Conservation (phyloP, 768 basidiomycete genomes). For the Amanita pallidorosea region DNA sequence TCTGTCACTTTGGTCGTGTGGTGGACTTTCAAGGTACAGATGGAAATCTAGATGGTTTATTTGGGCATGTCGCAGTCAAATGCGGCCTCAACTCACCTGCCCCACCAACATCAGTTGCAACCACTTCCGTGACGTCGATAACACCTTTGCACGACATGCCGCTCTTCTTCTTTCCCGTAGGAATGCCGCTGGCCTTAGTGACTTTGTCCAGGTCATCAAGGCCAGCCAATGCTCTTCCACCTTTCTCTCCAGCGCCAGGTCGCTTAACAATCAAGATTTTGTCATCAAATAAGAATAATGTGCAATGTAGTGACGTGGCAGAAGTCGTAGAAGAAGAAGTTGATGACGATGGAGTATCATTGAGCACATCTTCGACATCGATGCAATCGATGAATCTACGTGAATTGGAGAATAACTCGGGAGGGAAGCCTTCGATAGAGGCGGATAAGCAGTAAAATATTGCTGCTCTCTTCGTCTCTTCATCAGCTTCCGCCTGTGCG, state of each 20-base stretch:
- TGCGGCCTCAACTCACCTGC: conserved; percentile 38
- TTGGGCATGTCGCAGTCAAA: conserved; percentile 13
- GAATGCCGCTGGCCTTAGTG: conserved; percentile 50
- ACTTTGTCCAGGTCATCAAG: conserved; percentile 72
- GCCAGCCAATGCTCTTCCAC: conserved; percentile 60
- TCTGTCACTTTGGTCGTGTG: conserved; percentile 69
- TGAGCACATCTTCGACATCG: conserved; percentile 77
- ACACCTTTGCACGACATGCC: conserved; percentile 80
- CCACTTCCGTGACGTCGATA: conserved; percentile 75
- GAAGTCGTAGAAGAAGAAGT: conserved; percentile 29
- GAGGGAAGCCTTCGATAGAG: conserved; percentile 85
- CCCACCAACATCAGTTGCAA: conserved; percentile 77
- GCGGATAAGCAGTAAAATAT: conserved; percentile 79
- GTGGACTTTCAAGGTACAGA: conserved; percentile 74
- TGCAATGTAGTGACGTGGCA: conserved; percentile 59
- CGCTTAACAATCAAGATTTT: conserved; percentile 88
- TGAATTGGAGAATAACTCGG: conserved; percentile 79
- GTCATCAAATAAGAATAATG: conserved; percentile 90
- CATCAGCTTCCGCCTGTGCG: conserved; percentile 85
- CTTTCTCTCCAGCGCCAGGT: conserved; percentile 64
- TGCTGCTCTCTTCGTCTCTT: conserved; percentile 81
- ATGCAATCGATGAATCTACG: conserved; percentile 86
- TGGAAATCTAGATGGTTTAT: conserved; percentile 57
- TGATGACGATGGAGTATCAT: conserved; percentile 39
- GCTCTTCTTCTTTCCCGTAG: conserved; percentile 61